Base-by-base conservation (phyloP, 305 asterid genomes). In the Fraxinus sp. region DNA sequence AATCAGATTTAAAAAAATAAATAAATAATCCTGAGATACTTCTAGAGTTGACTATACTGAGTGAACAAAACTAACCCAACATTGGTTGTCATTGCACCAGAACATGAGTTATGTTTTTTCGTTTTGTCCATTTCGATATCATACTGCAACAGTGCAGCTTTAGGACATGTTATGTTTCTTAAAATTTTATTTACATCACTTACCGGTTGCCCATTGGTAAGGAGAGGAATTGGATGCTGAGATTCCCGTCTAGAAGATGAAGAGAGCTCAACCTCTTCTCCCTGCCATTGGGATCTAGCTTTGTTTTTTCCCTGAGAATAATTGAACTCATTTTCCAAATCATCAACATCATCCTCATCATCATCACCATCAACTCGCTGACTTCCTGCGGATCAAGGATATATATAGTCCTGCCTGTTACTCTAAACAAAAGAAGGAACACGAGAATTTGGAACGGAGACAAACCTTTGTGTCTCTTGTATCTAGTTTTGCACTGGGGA, bases 171-270 rank as follows among this genome's bases (percentile, higher is more conserved):
- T 66, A 43, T 5, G 36, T 62, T 49, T 57, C 32, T 30, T 24
- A 22, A 64, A 22, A 64, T 24, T 8, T 64, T 64, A 64, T 64
- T 24, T 24, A 24, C 72, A 64, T 64, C 28, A 89, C 96, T 86
- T 88, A 93, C 98, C 14, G 87, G 83, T 82, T 90, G 97, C 80
- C 97, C 97, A 84, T 92, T 86, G 35, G 93, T 92, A 85, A 95
- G 94, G 81, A 87, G 97, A 70, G 94, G 95, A 74, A 92, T 92
- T 22, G 97, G 92, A 79, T 86, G 98, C 72, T 88, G 93, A 83
- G 96, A 89, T 85, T 88, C 98, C 68, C 84, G 93, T 73, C 96
- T 90, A 55, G 98, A 90, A 77, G 99, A 95, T 78, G 92, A 93
- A 81, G 97, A 91, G 73, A 89, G 83, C 80, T 93, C 98, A 39